These are phyloP conservation scores for Saturnispora diversa DNA, from an alignment of 805 yeast species.

Conservation along the genomic window DNA sequence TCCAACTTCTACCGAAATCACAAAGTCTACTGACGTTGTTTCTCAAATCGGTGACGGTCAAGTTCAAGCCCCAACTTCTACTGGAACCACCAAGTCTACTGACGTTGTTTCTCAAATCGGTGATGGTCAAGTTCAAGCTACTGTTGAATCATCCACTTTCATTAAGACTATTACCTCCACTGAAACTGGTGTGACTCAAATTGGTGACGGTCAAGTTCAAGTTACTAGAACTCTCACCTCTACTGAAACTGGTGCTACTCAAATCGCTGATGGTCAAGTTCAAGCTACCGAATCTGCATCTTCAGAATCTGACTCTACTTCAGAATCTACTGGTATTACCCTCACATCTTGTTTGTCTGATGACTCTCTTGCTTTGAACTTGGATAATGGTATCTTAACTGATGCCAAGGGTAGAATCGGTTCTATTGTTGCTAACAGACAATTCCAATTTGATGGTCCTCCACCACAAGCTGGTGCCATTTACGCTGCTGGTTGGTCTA, in stretches of 20 bases:
- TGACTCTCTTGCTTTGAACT: slow-evolving; percentile 36
- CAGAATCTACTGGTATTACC: slow-evolving; percentile 12
- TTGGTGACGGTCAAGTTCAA: slow-evolving; percentile 49
- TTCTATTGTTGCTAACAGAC: slow-evolving; percentile 54
- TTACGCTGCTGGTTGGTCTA: slow-evolving; percentile 46
- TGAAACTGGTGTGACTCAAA: slow-evolving; percentile 34
- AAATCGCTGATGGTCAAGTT: slow-evolving; percentile 33
- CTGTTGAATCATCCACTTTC: no score
- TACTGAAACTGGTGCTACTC: slow-evolving; percentile 28
- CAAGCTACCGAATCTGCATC: slow-evolving; percentile 31
- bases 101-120: slow-evolving; percentile 22
- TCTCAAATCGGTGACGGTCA: slow-evolving; percentile 38
- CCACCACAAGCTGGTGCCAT: slow-evolving; percentile 56
- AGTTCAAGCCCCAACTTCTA: slow-evolving; percentile 31
- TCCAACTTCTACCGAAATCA: slow-evolving; percentile 31
- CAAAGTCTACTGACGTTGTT: slow-evolving; percentile 32
- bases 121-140: slow-evolving; percentile 26
- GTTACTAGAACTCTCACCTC: slow-evolving; percentile 29
- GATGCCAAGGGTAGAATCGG: slow-evolving; percentile 47
- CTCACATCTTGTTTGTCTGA: slow-evolving; percentile 30
- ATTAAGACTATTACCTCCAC: slow-evolving; percentile 33
- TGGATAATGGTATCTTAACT: slow-evolving; percentile 36
- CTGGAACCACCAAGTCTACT: no score
- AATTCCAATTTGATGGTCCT: slow-evolving; percentile 60
- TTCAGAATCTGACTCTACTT: slow-evolving; percentile 22